phyloP scores from a whole-genome alignment of 139 green algal species.

The Zygnema circumcarinatum region DNA sequence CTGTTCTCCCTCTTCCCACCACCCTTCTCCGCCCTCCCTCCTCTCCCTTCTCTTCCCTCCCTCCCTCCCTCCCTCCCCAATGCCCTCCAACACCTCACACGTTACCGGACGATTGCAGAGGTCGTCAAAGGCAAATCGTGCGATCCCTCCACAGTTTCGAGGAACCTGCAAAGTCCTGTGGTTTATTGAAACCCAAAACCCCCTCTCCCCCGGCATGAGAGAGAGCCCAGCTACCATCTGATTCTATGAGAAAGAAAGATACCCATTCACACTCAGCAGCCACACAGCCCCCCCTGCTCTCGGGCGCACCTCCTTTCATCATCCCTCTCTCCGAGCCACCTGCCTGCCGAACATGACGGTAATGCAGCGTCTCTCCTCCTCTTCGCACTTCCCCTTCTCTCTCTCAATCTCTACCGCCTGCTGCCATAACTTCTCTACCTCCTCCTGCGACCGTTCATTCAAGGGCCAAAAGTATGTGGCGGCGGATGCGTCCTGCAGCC shows the following conservation, averaged over 20 bases:
- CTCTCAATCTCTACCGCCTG: not conserved
- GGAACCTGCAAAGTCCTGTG: constrained; percentile 26
- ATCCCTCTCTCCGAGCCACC: not conserved
- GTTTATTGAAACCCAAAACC: not conserved
- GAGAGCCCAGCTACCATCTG: not conserved
- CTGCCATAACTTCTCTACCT: constrained; percentile 2
- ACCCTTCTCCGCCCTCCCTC: not conserved
- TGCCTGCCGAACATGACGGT: constrained; percentile 55
- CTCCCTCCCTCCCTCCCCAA: not conserved
- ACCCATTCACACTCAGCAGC: not conserved
- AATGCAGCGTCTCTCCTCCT: constrained; percentile 13
- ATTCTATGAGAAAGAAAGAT: not conserved
- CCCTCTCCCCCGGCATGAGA: not conserved
- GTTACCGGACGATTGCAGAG: constrained; percentile 31
- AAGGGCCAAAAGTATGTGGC: constrained; percentile 21
- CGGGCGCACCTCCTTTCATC: not conserved
- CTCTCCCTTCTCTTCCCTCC: not conserved
- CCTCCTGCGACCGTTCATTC: constrained; percentile 6
- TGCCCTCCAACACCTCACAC: too few species aligned
- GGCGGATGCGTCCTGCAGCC: too few species aligned
- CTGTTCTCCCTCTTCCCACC: not conserved
- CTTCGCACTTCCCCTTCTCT: not conserved
- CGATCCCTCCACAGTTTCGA: not conserved
- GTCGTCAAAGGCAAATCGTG: constrained; percentile 38
- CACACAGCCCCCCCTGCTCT: not conserved